Evolutionary conservation across 345 rosid species (phyloP).

Genomic region (Citrus inodora): DNA sequence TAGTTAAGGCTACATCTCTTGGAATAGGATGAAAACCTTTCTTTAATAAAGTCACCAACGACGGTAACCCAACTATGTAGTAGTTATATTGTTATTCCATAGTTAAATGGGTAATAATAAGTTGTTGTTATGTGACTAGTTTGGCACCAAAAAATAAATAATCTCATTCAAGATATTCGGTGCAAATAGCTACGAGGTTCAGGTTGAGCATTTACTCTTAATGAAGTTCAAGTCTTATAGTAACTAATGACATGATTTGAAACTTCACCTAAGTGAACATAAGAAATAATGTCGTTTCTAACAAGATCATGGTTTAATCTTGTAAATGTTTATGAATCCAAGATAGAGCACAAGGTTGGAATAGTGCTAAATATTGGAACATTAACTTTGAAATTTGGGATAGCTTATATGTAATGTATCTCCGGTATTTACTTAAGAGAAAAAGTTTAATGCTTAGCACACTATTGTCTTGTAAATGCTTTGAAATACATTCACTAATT

Average conservation of each 20-base stretch:
- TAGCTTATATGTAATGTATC: neutral
- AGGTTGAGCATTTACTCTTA: neutral
- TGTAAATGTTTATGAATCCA: neutral
- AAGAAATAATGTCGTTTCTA: neutral
- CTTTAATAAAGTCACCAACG: too few relatives aligned
- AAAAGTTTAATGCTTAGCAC: too few relatives aligned
- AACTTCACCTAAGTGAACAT: neutral
- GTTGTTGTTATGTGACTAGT: neutral
- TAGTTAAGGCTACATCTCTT: too few relatives aligned
- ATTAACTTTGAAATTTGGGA: neutral
- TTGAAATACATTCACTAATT: too few relatives aligned
- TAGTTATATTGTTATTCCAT: too few relatives aligned
- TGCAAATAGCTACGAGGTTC: neutral
- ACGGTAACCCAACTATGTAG: too few relatives aligned
- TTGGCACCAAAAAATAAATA: neutral
- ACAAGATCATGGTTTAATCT: neutral
- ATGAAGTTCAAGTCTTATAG: neutral
- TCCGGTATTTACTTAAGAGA: neutral
- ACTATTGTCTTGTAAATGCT: too few relatives aligned
- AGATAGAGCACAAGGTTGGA: neutral
- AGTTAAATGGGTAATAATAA: neutral
- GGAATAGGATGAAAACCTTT: too few relatives aligned
- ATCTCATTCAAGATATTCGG: neutral
- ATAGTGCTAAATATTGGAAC: neutral
- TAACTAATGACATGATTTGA: neutral